These are phyloP conservation scores for Coemansia sp. DNA, from an alignment of 192 early-diverging fungal species.

Conservation along the genomic window DNA sequence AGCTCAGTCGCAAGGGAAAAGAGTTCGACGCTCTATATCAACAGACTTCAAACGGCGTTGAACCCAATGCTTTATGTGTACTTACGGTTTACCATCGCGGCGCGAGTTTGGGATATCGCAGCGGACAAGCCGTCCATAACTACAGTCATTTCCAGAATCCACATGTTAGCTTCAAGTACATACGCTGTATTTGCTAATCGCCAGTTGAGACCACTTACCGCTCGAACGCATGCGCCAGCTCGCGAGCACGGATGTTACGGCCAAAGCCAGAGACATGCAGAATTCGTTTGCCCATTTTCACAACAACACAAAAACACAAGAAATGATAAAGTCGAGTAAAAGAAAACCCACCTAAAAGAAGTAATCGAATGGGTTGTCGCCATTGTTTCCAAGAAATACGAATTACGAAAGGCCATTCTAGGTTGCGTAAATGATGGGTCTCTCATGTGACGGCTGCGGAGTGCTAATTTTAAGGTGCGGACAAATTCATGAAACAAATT, in stretches of 20 bases:
- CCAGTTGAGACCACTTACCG: slow-evolving; percentile 57
- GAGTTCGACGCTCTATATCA: background rate
- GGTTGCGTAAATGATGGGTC: background rate
- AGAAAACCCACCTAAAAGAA: background rate
- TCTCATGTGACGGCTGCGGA: slow-evolving; percentile 1
- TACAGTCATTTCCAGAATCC: slow-evolving; percentile 24
- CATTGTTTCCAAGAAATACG: background rate
- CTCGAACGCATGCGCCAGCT: slow-evolving; percentile 95
- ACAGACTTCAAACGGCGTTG: background rate
- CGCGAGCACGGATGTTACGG: slow-evolving; percentile 77
- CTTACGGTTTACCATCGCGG: slow-evolving; percentile 68
- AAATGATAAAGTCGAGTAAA: background rate
- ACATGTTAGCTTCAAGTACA: background rate
- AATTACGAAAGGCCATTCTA: background rate
- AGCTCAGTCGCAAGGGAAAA: background rate
- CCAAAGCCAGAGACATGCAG: slow-evolving; percentile 83
- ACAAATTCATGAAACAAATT: background rate
- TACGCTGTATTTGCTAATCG: background rate
- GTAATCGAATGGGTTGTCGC: too few relatives aligned
- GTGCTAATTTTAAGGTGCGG: background rate
- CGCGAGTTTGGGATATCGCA: slow-evolving; percentile 84
- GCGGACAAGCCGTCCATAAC: slow-evolving; percentile 81
- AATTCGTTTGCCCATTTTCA: slow-evolving; percentile 59
- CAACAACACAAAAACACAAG: background rate
- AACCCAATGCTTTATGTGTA: slow-evolving; percentile 11